Base-by-base conservation (phyloP, 345 rosid species). In the Odontarrhena argentea region DNA sequence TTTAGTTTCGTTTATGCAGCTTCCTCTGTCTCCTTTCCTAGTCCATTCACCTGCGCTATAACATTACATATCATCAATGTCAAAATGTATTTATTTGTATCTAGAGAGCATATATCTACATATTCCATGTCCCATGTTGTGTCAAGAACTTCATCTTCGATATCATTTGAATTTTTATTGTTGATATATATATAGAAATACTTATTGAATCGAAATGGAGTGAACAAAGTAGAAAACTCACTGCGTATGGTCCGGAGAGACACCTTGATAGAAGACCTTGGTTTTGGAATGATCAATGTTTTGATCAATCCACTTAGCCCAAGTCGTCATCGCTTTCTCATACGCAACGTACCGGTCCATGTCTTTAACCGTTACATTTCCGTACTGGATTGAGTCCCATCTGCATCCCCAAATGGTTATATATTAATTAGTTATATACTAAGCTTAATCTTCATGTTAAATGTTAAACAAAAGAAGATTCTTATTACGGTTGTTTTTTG, bases 401-500 rank as follows among this genome's bases (percentile, higher is more conserved):
- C 96, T 89, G 62, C 56, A 75, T 26, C 43, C 8, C 72, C 60
- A 65, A 59, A 68, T 12, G 2, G 24, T 4, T 62, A 68, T 13
- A 48, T 18, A 18, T 22, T 40, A 9, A 35, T 74, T 35, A 47
- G 14, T 11, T 35, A 36, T 1, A 0, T 7, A 63, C 48, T 25
- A 64, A 37, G 51, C 32, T 28, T 28, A 28, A 28, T 28, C 47
- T 11, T 13, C 11, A 41, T 7, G 36, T 5, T 3, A 32, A 32
- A 32, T 32, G 36, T 32, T 32, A 32, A 32, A 32, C 1, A 1
- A 28, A 28, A 0, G 9, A 14, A 7, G 0, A 0, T 14, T 79
- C 7, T 38, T 76, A 92, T 38, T 76, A 92, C 86, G 90, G 86
- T 69, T 92, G 98, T 61, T 92, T 89, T 58, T 84, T 70, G 15